Base-by-base conservation (phyloP, 2,329 filamentous ascomycete genomes). In the Macrophomina phaseolina region DNA sequence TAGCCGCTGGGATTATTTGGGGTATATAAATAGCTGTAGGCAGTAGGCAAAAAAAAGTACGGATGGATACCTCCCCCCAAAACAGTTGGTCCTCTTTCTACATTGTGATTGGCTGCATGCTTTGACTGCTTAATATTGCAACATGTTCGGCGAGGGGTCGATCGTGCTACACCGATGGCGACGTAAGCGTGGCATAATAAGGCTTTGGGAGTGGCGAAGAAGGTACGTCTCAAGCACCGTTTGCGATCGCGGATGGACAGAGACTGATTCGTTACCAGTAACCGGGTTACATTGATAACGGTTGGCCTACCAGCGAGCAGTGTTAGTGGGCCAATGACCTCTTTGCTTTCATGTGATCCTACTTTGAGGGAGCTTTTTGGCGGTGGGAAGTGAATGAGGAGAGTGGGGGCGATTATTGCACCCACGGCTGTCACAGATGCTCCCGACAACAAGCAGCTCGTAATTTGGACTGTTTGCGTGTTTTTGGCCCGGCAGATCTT, bases 261-360 rank as follows among this genome's bases (percentile, higher is more conserved):
- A 60, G 28, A 48, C 56, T 60, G 56, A 60, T 60, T 60, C 56
- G 56, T 60, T 60, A 42, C 55, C 55, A 30, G 56, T n/a, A 46
- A 2, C 38, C 40, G 9, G 40, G 40, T 46, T 32, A 30, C n/a
- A n/a, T 16, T 5, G 40, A 36, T 16, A 11, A 32, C 32, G 14
- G 28, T 34, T 7, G 30, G 40, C 40, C 36, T 60, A 60, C 40
- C 56, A 18, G 56, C 46, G n/a, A n/a, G 30, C 40, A 14, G 56
- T 8, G 14, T 34, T 12, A 36, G 12, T 32, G 40, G 34, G 28
- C 56, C 40, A 60, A 60, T 60, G 28, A 34, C 28, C 56, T 46
- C 23, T 40, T 9, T 23, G 42, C 23, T 23, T 48, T 45, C 16
- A 30, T 58, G 53, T 9, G 36, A 32, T 30, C 36, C 12, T 42